Percentiles rank a stretch among this genome's conserved stretches.
Evolutionary conservation across 2,329 filamentous ascomycete species (phyloP).

Genomic region (Verticillium klebahnii): DNA sequence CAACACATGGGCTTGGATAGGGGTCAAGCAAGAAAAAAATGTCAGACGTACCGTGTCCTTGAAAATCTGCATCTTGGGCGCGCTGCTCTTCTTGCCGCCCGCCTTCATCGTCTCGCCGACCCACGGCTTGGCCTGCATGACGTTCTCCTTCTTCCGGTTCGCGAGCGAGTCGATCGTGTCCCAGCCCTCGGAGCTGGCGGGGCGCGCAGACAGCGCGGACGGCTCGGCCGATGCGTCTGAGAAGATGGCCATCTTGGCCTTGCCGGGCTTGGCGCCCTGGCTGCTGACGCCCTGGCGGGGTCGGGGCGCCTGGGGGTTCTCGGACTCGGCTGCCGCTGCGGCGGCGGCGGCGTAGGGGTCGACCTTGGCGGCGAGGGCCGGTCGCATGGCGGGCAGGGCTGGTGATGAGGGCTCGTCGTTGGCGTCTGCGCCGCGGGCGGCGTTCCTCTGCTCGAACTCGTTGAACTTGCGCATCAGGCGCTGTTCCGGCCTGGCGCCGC

Average conservation of each 20-base stretch:
- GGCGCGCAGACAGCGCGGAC: conserved; percentile 49
- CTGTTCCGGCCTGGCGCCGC: conserved; percentile 77
- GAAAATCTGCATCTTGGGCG: conserved; percentile 85
- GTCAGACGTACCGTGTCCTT: conserved; percentile 81
- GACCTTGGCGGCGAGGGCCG: conserved; percentile 78
- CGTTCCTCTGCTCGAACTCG: conserved; percentile 78
- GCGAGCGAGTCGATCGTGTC: conserved; percentile 83
- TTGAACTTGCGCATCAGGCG: conserved; percentile 83
- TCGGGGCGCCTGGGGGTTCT: conserved; percentile 63
- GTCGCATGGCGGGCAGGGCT: conserved; percentile 75
- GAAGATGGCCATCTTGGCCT: conserved; percentile 86
- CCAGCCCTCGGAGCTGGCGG: conserved; percentile 68
- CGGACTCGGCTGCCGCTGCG: conserved; percentile 36
- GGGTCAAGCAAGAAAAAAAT: conserved; percentile 15
- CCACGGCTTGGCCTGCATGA: conserved; percentile 82
- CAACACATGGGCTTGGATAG: conserved; percentile 62
- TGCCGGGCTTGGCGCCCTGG: conserved; percentile 58
- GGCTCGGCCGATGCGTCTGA: conserved; percentile 67
- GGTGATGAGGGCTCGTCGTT: conserved; percentile 73
- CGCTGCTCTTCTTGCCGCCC: conserved; percentile 73
- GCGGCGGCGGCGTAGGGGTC: conserved; percentile 69
- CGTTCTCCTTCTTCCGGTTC: conserved; percentile 92
- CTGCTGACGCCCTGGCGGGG: conserved; percentile 42
- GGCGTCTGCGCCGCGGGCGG: conserved; percentile 55
- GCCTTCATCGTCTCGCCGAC: conserved; percentile 84